Base-by-base conservation (phyloP, 176 grass and related monocot genomes). In the Thalia dealbata region DNA sequence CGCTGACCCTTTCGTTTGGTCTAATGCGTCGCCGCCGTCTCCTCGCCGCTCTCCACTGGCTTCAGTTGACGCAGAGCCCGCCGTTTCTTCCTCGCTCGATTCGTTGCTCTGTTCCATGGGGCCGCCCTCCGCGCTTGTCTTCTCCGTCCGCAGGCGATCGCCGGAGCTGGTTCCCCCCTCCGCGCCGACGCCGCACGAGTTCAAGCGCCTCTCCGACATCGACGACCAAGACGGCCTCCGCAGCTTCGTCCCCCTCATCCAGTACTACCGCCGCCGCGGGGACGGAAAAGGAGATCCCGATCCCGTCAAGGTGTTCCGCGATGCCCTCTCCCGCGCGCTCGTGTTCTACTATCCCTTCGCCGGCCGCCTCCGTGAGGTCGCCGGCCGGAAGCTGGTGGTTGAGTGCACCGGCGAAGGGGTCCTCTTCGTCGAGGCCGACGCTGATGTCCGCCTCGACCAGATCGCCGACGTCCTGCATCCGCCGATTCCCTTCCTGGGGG, bases 331-430 rank as follows among this genome's bases (percentile, higher is more conserved):
- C 0, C 24, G 21, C 80, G 88, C 85, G 14, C 83, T 96, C 12
- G 88, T 96, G 10, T 84, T 82, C 0, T 96, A 96, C 78, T 86
- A 96, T 48, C 88, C 91, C 0, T 70, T 91, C 22, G 91, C 91
- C 0, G 91, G 85, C 18, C 75, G 91, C 18, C 76, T 91, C 26
- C 77, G 87, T 5, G 85, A 91, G 75, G 73, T 43, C 25, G 42
- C 23, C 2, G 69, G 67, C 0, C 5, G 80, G 56, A 96, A 91
- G 78, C 88, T 96, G 14, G 83, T 88, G 0, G 81, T 96, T 0
- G 88, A 91, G 30, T 96, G 88, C 78, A 73, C 9, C 14, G 88
- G 62, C 0, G 85, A 96, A 80, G 91, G 91, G 18, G 69, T 81
- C 21, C 13, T 88, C 84, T 91, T 96, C 71, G 87, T 79, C 0